A percentile compares a stretch with the other conserved stretches of the same genome.
Evolutionary conservation across 441 rosid species (phyloP).

Genomic region (Erysimum cheiri): DNA sequence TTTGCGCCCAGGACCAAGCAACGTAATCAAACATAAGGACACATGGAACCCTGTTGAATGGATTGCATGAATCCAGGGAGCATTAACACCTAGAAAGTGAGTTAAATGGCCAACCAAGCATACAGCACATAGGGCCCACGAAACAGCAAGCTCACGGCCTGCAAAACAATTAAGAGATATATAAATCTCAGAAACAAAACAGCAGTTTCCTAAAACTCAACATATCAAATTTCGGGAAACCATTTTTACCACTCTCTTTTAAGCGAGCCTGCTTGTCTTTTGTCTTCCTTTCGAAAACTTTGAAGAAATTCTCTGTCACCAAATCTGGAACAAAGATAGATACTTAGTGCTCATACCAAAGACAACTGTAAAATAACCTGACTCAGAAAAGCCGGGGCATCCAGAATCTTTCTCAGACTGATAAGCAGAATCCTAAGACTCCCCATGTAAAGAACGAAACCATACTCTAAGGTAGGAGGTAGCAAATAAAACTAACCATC

Average conservation of each 20-base stretch:
- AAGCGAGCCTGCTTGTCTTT: slow-evolving; percentile 79
- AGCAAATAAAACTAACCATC: background rate
- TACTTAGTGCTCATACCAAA: slow-evolving; percentile 34
- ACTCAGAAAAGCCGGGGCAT: slow-evolving; percentile 15
- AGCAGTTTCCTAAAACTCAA: slow-evolving; percentile 25
- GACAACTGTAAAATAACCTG: slow-evolving; percentile 1
- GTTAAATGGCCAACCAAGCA: slow-evolving; percentile 94
- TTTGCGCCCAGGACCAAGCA: slow-evolving; percentile 96
- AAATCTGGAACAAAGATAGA: slow-evolving; percentile 61
- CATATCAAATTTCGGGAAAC: slow-evolving; percentile 1
- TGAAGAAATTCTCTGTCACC: slow-evolving; percentile 67
- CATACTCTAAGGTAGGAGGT: slow-evolving; percentile 13
- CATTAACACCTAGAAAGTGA: slow-evolving; percentile 75
- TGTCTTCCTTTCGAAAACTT: slow-evolving; percentile 82
- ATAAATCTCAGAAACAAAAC: slow-evolving; percentile 30
- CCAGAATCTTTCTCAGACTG: slow-evolving; percentile 13
- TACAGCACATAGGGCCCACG: slow-evolving; percentile 98
- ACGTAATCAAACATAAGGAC: slow-evolving; percentile 79
- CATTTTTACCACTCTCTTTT: slow-evolving; percentile 73
- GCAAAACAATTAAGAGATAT: slow-evolving; percentile 32
- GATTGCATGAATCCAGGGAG: slow-evolving; percentile 77
- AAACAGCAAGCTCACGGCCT: slow-evolving; percentile 94
- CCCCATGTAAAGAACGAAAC: slow-evolving; percentile 4
- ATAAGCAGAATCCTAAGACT: slow-evolving; percentile 17
- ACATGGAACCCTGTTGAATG: slow-evolving; percentile 97